These are phyloP conservation scores for Massariosphaeria phaeospora DNA, from an alignment of 495 filamentous ascomycete genomes.

Conservation along the genomic window DNA sequence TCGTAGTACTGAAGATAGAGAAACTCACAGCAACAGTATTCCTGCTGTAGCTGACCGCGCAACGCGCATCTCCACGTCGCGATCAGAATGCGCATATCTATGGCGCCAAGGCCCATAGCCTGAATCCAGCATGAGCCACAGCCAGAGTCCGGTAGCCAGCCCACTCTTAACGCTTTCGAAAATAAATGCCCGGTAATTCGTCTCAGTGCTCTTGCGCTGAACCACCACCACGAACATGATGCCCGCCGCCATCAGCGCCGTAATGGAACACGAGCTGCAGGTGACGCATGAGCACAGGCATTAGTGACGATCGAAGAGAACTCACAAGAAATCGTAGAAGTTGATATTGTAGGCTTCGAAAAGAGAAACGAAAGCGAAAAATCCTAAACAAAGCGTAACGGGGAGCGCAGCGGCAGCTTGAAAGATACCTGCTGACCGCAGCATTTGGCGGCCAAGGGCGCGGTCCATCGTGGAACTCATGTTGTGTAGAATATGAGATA, in stretches of 20 bases:
- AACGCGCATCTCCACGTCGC: background rate
- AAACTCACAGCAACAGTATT: slow-evolving; percentile 3
- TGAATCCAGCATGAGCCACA: slow-evolving; percentile 2
- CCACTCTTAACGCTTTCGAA: background rate
- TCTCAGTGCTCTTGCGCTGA: background rate
- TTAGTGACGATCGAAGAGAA: background rate
- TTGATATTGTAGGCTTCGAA: background rate
- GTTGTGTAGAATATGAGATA: too few species aligned
- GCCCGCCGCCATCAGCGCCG: background rate
- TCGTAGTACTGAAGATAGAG: background rate
- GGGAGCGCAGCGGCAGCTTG: background rate
- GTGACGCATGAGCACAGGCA: background rate
- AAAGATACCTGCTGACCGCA: background rate
- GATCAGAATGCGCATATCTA: background rate
- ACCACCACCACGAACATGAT: slow-evolving; percentile 3
- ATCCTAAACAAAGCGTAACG: background rate
- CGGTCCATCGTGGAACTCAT: too few species aligned
- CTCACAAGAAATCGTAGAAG: background rate
- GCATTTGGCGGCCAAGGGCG: background rate
- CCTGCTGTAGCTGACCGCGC: background rate
- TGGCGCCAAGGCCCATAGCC: background rate
- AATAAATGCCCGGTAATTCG: background rate
- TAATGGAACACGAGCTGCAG: background rate
- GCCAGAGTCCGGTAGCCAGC: background rate
- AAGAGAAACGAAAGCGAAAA: background rate